A percentile compares a stretch with the other conserved stretches of the same genome.
phyloP scores from a whole-genome alignment of 805 yeast genomes.

The Crinitomyces ghanaensis region DNA sequence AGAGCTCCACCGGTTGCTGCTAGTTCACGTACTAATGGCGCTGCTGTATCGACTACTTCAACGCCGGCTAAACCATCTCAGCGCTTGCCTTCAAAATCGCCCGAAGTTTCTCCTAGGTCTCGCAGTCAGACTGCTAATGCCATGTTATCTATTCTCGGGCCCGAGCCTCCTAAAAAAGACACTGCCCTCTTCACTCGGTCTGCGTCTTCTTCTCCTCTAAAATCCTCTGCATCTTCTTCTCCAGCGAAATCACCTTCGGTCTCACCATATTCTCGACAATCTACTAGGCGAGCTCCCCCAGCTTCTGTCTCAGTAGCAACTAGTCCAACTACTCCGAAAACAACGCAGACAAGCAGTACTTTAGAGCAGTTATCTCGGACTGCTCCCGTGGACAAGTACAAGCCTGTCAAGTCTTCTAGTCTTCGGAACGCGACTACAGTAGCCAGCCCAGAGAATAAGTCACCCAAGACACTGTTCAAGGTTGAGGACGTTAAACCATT shows the following conservation, averaged over 20 bases:
- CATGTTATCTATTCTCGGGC: constrained; percentile 35
- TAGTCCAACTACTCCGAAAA: not conserved
- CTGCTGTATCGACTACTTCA: too few species aligned
- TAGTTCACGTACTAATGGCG: too few species aligned
- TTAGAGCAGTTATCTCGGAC: not conserved
- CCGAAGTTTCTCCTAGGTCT: constrained; percentile 9
- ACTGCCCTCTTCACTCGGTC: constrained; percentile 1
- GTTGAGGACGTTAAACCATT: too few species aligned
- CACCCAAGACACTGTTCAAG: too few species aligned
- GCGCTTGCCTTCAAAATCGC: too few species aligned
- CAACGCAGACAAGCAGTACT: too few species aligned
- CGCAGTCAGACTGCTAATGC: constrained; percentile 41
- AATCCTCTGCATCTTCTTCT: constrained; percentile 1
- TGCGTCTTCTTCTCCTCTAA: not conserved
- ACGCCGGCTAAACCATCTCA: too few species aligned
- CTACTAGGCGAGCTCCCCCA: too few species aligned
- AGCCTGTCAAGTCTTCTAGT: constrained; percentile 13
- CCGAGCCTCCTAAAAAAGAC: constrained; percentile 1
- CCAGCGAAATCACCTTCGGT: too few species aligned
- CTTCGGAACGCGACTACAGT: constrained; percentile 9
- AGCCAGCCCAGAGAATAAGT: constrained; percentile 9
- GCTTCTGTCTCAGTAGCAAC: not conserved
- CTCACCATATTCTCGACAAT: too few species aligned
- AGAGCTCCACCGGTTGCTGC: too few species aligned
- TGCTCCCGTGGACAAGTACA: constrained; percentile 6